Conservation (phyloP, 306 rosid species). For the Quercus ilex region DNA sequence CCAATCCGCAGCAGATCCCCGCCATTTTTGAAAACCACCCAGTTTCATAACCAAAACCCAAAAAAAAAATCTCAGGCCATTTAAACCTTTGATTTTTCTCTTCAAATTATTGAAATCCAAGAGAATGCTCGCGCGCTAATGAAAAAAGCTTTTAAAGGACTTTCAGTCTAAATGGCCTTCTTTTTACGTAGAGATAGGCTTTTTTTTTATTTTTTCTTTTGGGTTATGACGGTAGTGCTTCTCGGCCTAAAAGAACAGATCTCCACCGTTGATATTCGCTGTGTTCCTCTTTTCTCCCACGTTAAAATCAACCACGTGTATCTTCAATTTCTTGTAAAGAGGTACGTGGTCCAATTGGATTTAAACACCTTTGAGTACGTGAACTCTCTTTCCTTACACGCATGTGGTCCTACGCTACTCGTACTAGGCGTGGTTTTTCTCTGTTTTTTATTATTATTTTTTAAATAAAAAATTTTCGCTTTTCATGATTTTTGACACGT, state of each 20-base stretch:
- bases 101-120: too few species aligned
- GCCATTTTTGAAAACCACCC: conserved; percentile 23
- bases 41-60: neutral
- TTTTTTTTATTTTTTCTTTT: neutral
- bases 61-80: neutral
- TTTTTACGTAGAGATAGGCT: neutral
- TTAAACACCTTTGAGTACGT: neutral
- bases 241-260: conserved; percentile 6
- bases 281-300: neutral
- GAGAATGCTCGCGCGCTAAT: conserved; percentile 12
- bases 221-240: conserved; percentile 4
- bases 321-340: neutral
- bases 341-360: conserved; percentile 28
- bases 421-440: neutral
- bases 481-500: conserved; percentile 13
- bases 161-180: neutral
- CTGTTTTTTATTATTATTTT: neutral
- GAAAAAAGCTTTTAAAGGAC: conserved; percentile 6
- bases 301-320: conserved; percentile 27
- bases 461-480: too few species aligned
- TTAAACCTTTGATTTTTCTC: neutral
- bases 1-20: conserved; percentile 36
- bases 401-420: conserved; percentile 19
- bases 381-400: conserved; percentile 37
- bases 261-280: conserved; percentile 12